Evolutionary conservation across 257 asterid species (phyloP).

Genomic region (Primulina eburnea): DNA sequence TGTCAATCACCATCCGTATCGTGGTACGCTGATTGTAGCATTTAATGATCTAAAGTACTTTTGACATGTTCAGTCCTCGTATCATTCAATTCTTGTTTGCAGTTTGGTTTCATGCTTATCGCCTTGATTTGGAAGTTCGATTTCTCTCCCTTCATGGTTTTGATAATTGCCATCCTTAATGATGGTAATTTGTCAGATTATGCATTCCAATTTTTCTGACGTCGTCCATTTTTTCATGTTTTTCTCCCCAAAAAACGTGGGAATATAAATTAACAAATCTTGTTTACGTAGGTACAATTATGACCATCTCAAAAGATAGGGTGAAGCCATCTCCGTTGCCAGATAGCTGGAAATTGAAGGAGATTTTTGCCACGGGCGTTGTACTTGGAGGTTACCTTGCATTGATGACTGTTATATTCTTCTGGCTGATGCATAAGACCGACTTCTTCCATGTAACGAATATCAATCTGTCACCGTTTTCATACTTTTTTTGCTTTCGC

Average conservation of each 20-base stretch:
- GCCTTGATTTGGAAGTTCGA: slow-evolving; percentile 94
- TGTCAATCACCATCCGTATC: slow-evolving; percentile 98
- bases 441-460: slow-evolving; percentile 68
- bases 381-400: slow-evolving; percentile 93
- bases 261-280: slow-evolving; percentile 22
- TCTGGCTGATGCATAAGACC: slow-evolving; percentile 72
- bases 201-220: neutral
- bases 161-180: slow-evolving; percentile 92
- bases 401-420: slow-evolving; percentile 87
- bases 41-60: neutral
- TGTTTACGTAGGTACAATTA: slow-evolving; percentile 67
- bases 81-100: slow-evolving; percentile 30
- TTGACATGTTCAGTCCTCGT: slow-evolving; percentile 11
- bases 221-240: neutral
- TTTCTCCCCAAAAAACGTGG: neutral
- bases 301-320: slow-evolving; percentile 99
- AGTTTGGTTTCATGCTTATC: slow-evolving; percentile 95
- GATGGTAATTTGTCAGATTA: slow-evolving; percentile 50
- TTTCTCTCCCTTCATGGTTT: slow-evolving; percentile 96
- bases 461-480: neutral
- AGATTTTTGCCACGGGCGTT: slow-evolving; percentile 85
- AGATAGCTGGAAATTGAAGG: slow-evolving; percentile 95
- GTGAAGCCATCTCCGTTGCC: slow-evolving; percentile 98
- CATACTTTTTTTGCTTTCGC: too few relatives aligned
- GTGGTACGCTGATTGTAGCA: slow-evolving; percentile 57